Conservation (phyloP, 73 alveolate species). For the Blepharisma stoltei region DNA sequence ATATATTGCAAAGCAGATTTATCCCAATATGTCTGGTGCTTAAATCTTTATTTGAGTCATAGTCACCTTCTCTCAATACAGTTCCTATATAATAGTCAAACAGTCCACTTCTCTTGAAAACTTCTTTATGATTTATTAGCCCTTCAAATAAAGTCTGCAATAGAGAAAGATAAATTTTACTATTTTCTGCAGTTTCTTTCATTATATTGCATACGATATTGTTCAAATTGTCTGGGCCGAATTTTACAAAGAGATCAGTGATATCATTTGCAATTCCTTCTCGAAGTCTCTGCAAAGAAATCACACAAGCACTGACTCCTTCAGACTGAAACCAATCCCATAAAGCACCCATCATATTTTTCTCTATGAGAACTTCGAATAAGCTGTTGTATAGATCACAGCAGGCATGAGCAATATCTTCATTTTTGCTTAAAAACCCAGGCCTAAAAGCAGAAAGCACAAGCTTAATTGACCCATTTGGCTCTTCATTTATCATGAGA, state of each 20-base stretch:
- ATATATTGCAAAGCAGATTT: conserved; percentile 64
- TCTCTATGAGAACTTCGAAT: conserved; percentile 57
- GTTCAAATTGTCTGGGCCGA: not conserved
- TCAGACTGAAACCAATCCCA: conserved; percentile 69
- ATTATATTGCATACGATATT: not conserved
- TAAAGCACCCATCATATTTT: conserved; percentile 54
- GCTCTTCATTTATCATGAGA: conserved; percentile 67
- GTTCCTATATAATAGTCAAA: conserved; percentile 69
- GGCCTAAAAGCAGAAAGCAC: conserved; percentile 65
- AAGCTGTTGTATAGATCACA: conserved; percentile 57
- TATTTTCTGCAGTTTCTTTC: too few relatives aligned
- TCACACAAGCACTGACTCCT: conserved; percentile 61
- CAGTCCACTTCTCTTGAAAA: conserved; percentile 54
- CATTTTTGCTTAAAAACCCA: conserved; percentile 59
- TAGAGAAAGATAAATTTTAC: too few relatives aligned
- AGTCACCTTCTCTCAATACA: conserved; percentile 59
- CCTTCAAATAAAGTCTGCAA: too few relatives aligned
- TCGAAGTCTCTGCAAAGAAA: conserved; percentile 51
- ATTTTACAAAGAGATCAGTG: not conserved
- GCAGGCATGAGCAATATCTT: conserved; percentile 52
- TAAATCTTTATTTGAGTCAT: conserved; percentile 63
- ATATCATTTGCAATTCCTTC: conserved; percentile 42
- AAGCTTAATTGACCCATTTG: conserved; percentile 60
- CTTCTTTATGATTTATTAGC: conserved; percentile 31
- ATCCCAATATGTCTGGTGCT: conserved; percentile 63